phyloP scores from a whole-genome alignment of 768 basidiomycete species.

The Boletus fagicola region DNA sequence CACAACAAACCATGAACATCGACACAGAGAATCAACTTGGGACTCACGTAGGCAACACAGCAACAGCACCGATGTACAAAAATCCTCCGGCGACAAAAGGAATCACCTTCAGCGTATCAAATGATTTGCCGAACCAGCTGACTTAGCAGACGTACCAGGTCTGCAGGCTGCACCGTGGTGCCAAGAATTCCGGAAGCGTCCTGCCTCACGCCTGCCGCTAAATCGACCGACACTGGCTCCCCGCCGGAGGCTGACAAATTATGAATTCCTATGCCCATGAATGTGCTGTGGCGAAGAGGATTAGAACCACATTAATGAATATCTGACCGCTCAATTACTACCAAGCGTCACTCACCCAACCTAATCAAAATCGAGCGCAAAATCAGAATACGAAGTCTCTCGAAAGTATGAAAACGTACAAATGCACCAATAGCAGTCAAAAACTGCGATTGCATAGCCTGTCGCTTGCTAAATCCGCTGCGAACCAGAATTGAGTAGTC shows the following conservation, averaged over 20 bases:
- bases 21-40: conserved; percentile 5
- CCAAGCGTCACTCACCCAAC: conserved; percentile 31
- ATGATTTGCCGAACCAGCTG: conserved; percentile 13
- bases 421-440: conserved; percentile 90
- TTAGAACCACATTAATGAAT: conserved; percentile 2
- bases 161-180: conserved; percentile 74
- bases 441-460: conserved; percentile 94
- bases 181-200: conserved; percentile 77
- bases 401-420: conserved; percentile 41
- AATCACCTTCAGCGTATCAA: conserved; percentile 57
- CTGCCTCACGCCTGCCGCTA: conserved; percentile 76
- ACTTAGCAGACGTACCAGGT: conserved; percentile 59
- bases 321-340: conserved; percentile 1
- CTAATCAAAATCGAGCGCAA: conserved; percentile 31
- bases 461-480: conserved; percentile 85
- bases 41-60: conserved; percentile 85
- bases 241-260: conserved; percentile 58
- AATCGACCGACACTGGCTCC: conserved; percentile 47
- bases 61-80: conserved; percentile 90
- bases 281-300: conserved; percentile 50
- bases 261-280: conserved; percentile 85
- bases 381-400: conserved; percentile 8
- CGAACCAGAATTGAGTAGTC: conserved; percentile 92
- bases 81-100: conserved; percentile 91
- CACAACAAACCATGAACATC: conserved; percentile 13